Evolutionary conservation across 1,139 yeast species (phyloP), one percentile per base, ranked within the genome.

Genomic region (Scheffersomyces illinoinensis): DNA sequence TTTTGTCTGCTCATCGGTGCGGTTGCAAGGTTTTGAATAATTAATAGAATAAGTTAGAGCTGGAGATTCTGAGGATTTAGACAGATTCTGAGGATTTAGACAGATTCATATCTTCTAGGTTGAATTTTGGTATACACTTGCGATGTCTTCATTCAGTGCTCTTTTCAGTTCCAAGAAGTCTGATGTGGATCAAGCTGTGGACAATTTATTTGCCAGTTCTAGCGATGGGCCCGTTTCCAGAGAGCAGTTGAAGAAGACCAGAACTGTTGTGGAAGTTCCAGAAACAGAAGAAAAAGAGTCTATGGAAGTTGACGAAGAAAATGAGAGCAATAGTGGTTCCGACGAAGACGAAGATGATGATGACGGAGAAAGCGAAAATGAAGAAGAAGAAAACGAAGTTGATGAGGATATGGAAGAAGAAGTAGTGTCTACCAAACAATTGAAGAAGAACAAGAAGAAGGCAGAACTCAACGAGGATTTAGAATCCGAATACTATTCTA

Each of bases 401-500:
- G 56, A 54, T 50, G 56, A 68, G 60, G 61, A 53, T 46, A 57
- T 59, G 53, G 52, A 53, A 21, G 52, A 55, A 56, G 67, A 67
- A 60, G 67, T 62, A 55, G 67, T 64, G 54, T 60, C 57, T 52
- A 21, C 50, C 53, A 24, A 56, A 52, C 55, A 54, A 21, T 48
- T 47, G 24, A 68, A 66, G 61, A 72, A 70, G 60, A 66, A 67
- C 59, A 66, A 64, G 55, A 68, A 67, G 55, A 61, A 63, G 53
- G 60, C 64, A 4, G 84, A 78, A 18, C 81, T 74, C 47, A 74
- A 81, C 57, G 82, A 78, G 52, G 83, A 81, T 59, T 74, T 84
- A 61, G 88, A 85, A 69, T 76, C 79, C 17, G 71, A 74, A 56
- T 84, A 84, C 67, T 82, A 72, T 63, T 72, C 78, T 50, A 81